Conservation (phyloP, 139 green algal genomes). For the Chlamydomonas sp. region DNA sequence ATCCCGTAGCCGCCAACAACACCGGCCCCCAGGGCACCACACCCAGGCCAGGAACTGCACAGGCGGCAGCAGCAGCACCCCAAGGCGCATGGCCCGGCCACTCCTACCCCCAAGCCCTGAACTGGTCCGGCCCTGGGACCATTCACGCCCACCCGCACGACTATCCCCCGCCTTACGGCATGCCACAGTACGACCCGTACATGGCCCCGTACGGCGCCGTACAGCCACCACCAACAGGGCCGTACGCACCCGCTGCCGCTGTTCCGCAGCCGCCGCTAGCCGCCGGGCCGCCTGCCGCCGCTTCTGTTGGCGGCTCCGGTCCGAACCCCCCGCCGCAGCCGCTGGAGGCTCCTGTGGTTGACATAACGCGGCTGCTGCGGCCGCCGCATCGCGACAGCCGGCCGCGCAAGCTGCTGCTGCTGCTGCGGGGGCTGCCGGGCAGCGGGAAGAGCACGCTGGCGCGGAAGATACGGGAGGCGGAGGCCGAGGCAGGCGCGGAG, state of each 20-base stretch:
- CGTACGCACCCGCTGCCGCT: neutral
- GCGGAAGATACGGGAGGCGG: constrained; percentile 68
- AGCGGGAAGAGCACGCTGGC: constrained; percentile 84
- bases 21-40: too few species aligned
- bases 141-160: too few species aligned
- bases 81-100: neutral
- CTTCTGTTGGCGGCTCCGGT: neutral
- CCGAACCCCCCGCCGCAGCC: neutral
- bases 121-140: neutral
- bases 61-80: neutral
- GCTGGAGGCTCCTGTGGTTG: constrained; percentile 14
- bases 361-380: constrained; percentile 39
- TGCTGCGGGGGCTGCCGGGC: constrained; percentile 81
- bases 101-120: neutral
- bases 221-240: neutral
- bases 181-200: neutral
- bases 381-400: constrained; percentile 51
- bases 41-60: neutral
- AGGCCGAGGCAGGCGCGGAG: constrained; percentile 67
- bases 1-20: too few species aligned
- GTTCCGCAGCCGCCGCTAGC: neutral
- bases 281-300: neutral
- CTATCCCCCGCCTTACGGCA: too few species aligned
- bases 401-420: constrained; percentile 66
- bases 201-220: neutral